These are phyloP conservation scores for Cyberlindnera sargentensis DNA, from an alignment of 805 yeast genomes.

Conservation along the genomic window DNA sequence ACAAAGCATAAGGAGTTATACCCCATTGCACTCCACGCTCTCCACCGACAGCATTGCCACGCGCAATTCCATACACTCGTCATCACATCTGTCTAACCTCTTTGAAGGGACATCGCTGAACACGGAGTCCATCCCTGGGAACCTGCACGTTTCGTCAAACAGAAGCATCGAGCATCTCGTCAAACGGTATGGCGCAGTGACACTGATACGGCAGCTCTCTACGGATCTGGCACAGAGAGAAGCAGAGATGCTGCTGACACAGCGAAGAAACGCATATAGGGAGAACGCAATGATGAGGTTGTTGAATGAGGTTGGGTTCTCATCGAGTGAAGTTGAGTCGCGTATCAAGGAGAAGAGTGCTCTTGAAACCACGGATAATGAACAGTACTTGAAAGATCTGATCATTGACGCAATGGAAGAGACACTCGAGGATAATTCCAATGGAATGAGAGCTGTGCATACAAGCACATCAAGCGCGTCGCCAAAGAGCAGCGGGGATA, in stretches of 20 bases:
- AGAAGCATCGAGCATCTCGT: conserved; percentile 26
- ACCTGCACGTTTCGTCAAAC: conserved; percentile 27
- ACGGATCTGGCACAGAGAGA: conserved; percentile 41
- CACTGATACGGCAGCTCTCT: conserved; percentile 40
- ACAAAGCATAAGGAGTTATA: conserved; percentile 1
- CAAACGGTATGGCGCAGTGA: conserved; percentile 27
- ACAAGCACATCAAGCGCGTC: background rate
- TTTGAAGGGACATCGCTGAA: conserved; percentile 11
- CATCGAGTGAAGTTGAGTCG: conserved; percentile 30
- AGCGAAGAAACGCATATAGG: conserved; percentile 26
- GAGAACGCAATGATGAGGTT: conserved; percentile 30
- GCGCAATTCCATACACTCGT: background rate
- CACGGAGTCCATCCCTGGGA: conserved; percentile 24
- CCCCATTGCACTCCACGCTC: conserved; percentile 13
- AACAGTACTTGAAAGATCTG: conserved; percentile 20
- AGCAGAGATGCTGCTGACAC: conserved; percentile 34
- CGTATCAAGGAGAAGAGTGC: conserved; percentile 20
- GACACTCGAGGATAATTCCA: conserved; percentile 6
- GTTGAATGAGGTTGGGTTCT: conserved; percentile 31
- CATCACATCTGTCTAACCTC: background rate
- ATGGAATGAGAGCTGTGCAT: background rate
- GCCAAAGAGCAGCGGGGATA: conserved; percentile 2
- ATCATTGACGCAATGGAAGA: conserved; percentile 28
- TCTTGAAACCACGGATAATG: background rate
- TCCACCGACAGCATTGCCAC: conserved; percentile 10